Evolutionary conservation across 2,329 filamentous ascomycete species (phyloP), one percentile per base, ranked within the genome.

Genomic region (Mycosphaerella sp.): DNA sequence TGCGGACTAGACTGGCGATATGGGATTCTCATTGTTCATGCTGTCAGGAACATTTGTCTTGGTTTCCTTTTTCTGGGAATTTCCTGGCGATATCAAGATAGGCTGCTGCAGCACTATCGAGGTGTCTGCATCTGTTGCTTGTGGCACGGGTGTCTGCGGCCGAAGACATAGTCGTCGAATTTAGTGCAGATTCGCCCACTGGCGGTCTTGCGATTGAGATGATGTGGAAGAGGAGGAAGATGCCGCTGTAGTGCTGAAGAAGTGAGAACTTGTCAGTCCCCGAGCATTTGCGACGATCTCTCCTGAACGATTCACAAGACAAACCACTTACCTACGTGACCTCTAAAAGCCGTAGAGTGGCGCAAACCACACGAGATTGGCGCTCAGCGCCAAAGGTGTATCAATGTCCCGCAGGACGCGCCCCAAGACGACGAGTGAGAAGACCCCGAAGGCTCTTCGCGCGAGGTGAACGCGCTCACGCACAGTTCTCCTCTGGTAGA

Each of bases 351-450:
- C 44, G 34, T 37, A 46, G 34, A 37, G 32, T 17, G 16, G 34
- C 17, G 21, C 35, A 17, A 25, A 46, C 34, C 44, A 46, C 34
- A 46, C 32, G 34, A 46, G 32, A 46, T 36, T 36, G 13, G 34
- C 44, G 18, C 17, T 46, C 16, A 46, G 34, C 6, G 32, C 44
- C 18, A 46, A 17, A 13, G 34, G 16, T 14, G 30, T 21, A 12
- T 34, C 17, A n/a, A 35, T 35, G n/a, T 37, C 44, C 44, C 34
- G 16, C 3, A 46, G 34, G 18, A 39, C 7, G 13, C 34, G 17
- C 7, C 32, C 34, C 18, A 21, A 17, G 7, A 27, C 16, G 30
- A 39, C 32, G 1, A 37, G 34, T 9, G 44, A n/a, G 34, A 46
- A 13, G 44, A 37, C 6, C 6, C 44, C 44, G 18, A 35, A 37